These are phyloP conservation scores for Solanum acaule DNA, from an alignment of 257 asterid species.

Conservation along the genomic window DNA sequence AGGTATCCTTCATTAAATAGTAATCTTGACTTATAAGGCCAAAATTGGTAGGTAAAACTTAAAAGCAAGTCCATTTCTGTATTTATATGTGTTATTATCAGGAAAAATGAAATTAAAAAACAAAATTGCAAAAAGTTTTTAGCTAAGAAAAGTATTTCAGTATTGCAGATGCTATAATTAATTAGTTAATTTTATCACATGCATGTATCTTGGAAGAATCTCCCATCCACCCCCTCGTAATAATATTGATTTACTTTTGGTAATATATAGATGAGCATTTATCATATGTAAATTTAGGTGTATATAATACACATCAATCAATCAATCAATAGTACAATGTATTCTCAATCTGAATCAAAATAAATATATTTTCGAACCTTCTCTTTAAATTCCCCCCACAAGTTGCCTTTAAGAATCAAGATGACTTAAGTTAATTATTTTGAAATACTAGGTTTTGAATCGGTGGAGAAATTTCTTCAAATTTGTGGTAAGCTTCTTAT, in stretches of 20 bases:
- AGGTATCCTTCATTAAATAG: neutral
- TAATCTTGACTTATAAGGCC: neutral
- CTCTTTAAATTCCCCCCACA: neutral
- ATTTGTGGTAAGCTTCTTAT: neutral
- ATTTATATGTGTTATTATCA: neutral
- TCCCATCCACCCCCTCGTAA: no score
- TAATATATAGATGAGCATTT: no score
- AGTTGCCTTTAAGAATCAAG: no score
- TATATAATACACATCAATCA: no score
- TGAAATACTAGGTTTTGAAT: no score
- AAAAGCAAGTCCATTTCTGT: neutral
- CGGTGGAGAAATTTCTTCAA: neutral
- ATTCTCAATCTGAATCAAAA: no score
- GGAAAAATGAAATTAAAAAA: neutral
- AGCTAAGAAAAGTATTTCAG: neutral
- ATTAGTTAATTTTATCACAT: neutral
- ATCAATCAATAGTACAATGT: no score
- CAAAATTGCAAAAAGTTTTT: neutral
- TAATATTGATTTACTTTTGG: no score
- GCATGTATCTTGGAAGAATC: neutral
- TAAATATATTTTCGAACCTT: no score
- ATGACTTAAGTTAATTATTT: no score
- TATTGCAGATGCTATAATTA: neutral
- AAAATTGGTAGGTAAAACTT: neutral
- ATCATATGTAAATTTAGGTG: no score